phyloP scores from a whole-genome alignment of 331 rosid genomes.

The Malus hybrid region DNA sequence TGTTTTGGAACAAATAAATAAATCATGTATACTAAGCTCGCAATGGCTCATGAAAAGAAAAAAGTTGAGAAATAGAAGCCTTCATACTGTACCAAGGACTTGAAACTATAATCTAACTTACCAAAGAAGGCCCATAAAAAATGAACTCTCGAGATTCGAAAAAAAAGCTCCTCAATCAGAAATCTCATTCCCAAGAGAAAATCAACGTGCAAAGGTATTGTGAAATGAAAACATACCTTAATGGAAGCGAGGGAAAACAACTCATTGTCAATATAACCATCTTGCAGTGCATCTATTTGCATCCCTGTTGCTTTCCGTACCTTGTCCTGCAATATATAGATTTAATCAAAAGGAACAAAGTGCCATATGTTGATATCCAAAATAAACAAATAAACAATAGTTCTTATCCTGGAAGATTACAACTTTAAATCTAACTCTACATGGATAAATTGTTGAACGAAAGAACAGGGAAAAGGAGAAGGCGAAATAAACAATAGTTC shows the following conservation, averaged over 20 bases:
- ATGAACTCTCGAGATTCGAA: not conserved
- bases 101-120: not conserved
- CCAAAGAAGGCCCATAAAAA: not conserved
- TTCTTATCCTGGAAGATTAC: no score
- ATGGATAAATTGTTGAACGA: no score
- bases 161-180: not conserved
- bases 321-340: slow-evolving; percentile 55
- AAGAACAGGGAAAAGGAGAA: no score
- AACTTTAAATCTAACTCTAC: no score
- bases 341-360: not conserved
- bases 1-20: not conserved
- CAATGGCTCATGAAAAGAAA: not conserved
- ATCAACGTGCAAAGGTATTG: not conserved
- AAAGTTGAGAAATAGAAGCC: not conserved
- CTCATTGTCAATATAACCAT: slow-evolving; percentile 61
- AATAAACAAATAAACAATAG: no score
- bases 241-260: slow-evolving; percentile 80
- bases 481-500: no score
- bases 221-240: slow-evolving; percentile 46
- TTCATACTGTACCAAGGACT: not conserved
- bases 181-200: not conserved
- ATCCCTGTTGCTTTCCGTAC: slow-evolving; percentile 74
- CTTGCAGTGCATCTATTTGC: slow-evolving; percentile 80
- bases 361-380: not conserved
- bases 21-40: not conserved